These are phyloP conservation scores for Lipomyces chichibuensis DNA, from an alignment of 805 yeast genomes.

Conservation along the genomic window DNA sequence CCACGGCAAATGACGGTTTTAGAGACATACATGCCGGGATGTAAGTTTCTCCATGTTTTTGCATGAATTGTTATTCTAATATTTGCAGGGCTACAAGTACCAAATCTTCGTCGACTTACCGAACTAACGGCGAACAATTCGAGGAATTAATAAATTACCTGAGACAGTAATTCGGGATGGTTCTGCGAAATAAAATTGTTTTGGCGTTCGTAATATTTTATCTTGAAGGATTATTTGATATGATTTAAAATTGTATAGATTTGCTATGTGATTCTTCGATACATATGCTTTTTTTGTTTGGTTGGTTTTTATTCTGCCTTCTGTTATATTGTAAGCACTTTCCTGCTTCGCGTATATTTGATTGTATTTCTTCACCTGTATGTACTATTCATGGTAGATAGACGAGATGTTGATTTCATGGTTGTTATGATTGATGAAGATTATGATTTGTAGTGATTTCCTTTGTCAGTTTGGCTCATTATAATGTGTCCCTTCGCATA, in stretches of 20 bases:
- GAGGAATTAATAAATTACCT: neutral
- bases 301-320: neutral
- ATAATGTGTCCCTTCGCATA: neutral
- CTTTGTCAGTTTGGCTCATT: neutral
- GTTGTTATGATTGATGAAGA: slow-evolving; percentile 1
- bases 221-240: neutral
- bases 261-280: neutral
- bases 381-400: slow-evolving; percentile 3
- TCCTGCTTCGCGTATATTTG: neutral
- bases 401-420: neutral
- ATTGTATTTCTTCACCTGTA: neutral
- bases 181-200: neutral
- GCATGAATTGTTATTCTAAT: neutral
- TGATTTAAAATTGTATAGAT: neutral
- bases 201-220: neutral
- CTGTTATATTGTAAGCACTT: neutral
- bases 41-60: slow-evolving; percentile 46
- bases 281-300: neutral
- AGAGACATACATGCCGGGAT: slow-evolving; percentile 81
- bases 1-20: slow-evolving; percentile 72
- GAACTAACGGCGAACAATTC: slow-evolving; percentile 53
- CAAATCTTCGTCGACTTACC: slow-evolving; percentile 82
- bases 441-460: neutral
- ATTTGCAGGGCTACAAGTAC: slow-evolving; percentile 61
- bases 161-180: neutral